These are phyloP conservation scores for Mycotypha africana DNA, from an alignment of 371 early-diverging fungal genomes.

Conservation along the genomic window DNA sequence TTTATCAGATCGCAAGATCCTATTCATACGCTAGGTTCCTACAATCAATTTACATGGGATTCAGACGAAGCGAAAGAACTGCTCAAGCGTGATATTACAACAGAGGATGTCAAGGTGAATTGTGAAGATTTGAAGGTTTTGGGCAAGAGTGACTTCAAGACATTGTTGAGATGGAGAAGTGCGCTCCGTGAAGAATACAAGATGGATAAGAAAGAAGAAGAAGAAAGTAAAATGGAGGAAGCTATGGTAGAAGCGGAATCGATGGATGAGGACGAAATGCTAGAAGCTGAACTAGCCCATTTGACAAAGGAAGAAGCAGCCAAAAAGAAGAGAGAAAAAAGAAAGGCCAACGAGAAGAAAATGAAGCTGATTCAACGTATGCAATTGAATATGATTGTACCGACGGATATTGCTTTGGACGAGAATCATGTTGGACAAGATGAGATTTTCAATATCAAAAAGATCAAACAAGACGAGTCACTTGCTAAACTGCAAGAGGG, in stretches of 20 bases:
- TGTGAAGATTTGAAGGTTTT: conserved; percentile 90
- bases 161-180: conserved; percentile 85
- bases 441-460: conserved; percentile 52
- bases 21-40: conserved; percentile 66
- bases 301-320: conserved; percentile 55
- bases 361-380: conserved; percentile 81
- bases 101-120: conserved; percentile 71
- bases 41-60: conserved; percentile 71
- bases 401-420: conserved; percentile 82
- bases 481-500: conserved; percentile 46
- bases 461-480: conserved; percentile 49
- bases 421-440: conserved; percentile 62
- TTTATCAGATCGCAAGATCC: conserved; percentile 79
- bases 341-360: conserved; percentile 68
- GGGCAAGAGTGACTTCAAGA: conserved; percentile 89
- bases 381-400: conserved; percentile 90
- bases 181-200: conserved; percentile 53
- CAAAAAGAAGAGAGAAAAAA: conserved; percentile 53
- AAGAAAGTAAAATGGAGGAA: conserved; percentile 27
- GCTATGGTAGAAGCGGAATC: conserved; percentile 44
- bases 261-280: conserved; percentile 52
- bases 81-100: conserved; percentile 67
- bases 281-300: conserved; percentile 56
- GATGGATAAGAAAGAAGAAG: conserved; percentile 45
- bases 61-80: conserved; percentile 56